Percentiles rank a stretch among this genome's conserved stretches.
phyloP scores from a whole-genome alignment of 495 filamentous ascomycete species.

The Filosporella fistucella region DNA sequence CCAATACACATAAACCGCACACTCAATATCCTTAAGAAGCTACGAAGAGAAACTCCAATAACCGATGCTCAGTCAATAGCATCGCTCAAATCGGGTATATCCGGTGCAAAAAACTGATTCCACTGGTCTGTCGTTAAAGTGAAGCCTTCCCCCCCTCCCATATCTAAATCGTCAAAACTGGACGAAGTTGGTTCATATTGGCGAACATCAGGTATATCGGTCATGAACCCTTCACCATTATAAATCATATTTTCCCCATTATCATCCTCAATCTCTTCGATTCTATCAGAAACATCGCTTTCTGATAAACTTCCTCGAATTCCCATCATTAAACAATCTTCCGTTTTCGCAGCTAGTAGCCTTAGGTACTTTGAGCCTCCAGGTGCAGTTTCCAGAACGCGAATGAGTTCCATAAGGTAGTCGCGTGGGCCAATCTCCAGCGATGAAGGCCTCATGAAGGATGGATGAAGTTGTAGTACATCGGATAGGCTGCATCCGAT shows the following conservation, averaged over 20 bases:
- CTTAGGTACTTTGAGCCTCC: background rate
- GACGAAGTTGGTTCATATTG: too few species aligned
- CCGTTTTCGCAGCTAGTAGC: background rate
- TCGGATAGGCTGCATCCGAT: slow-evolving; percentile 16
- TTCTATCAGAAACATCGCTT: background rate
- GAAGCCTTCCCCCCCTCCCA: too few species aligned
- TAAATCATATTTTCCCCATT: background rate
- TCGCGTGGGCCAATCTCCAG: background rate
- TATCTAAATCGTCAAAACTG: too few species aligned
- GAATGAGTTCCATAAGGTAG: background rate
- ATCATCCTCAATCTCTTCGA: background rate
- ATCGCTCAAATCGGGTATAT: too few species aligned
- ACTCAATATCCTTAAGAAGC: too few species aligned
- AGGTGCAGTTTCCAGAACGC: background rate
- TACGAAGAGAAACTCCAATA: too few species aligned
- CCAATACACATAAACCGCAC: too few species aligned
- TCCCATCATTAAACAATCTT: background rate
- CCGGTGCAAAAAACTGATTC: too few species aligned
- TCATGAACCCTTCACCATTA: too few species aligned
- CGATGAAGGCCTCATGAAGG: background rate
- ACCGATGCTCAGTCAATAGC: too few species aligned
- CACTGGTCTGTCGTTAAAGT: too few species aligned
- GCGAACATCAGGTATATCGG: too few species aligned
- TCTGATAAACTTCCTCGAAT: background rate
- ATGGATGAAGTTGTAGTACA: slow-evolving; percentile 12